Evolutionary conservation across 2,329 filamentous ascomycete genomes (phyloP), one percentile per base, ranked within the genome.

Genomic region (Microsporum ferrugineum): DNA sequence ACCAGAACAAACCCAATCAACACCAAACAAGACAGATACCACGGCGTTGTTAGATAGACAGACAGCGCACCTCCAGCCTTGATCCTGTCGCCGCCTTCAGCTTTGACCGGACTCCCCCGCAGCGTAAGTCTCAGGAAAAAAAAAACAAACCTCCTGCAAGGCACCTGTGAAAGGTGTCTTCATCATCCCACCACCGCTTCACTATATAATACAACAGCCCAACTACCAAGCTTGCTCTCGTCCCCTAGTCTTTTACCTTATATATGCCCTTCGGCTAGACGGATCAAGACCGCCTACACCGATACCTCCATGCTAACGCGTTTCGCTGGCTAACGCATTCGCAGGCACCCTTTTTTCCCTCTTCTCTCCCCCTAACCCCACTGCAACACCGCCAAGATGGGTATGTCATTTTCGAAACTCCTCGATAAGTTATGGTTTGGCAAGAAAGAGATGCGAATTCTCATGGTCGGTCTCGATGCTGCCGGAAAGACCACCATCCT

Each of bases 381-480:
- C 57, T n/a, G 55, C 58, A 65, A 65, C 55, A 74, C 74, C 72
- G 71, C 73, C 75, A 91, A 79, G 79, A 99, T 99, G 94, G 94
- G 94, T 95, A 84, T 97, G 79, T 86, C 88, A 76, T 90, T 97
- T 81, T 97, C 91, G 73, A 96, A 94, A 85, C 78, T 97, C 75
- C 94, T 97, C 78, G 89, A 95, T 77, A 86, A 88, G 82, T 85
- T 97, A 78, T 96, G 90, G 88, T 41, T 41, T 33, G 91, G 92
- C 75, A 96, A 96, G 88, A 97, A 97, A 87, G 94, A 99, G 86
- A 99, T 99, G 94, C 87, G 94, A 84, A 96, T 99, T 82, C 80
- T 99, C 79, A 99, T 99, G 94, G 91, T 99, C 72, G 94, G 94
- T 85, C 87, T 99, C 73, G 94, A 99, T 79, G 94, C 94, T 73